Evolutionary conservation across 768 basidiomycete species (phyloP).

Genomic region (Chlorophyllum brunneum): DNA sequence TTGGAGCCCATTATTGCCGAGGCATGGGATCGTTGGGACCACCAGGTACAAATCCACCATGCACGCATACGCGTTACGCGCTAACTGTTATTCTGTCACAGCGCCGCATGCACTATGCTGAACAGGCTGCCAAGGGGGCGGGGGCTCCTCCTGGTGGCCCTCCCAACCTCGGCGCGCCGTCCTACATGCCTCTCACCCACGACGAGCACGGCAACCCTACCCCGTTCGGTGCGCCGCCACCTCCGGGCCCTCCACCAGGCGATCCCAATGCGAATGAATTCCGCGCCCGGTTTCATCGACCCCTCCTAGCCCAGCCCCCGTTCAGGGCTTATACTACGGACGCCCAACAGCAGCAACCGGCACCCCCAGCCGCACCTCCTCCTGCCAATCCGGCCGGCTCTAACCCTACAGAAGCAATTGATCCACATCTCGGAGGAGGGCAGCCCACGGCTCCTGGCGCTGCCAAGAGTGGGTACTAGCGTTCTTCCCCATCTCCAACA

Average conservation of each 20-base stretch:
- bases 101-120: conserved; percentile 41
- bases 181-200: conserved; percentile 25
- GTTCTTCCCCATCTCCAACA: not conserved
- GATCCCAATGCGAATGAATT: conserved; percentile 12
- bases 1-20: conserved; percentile 79
- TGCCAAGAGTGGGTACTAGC: conserved; percentile 11
- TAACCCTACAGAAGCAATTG: conserved; percentile 16
- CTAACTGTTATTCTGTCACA: conserved; percentile 16
- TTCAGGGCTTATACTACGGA: conserved; percentile 11
- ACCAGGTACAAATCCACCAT: conserved; percentile 46
- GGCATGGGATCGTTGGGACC: conserved; percentile 86
- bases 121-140: conserved; percentile 30
- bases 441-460: conserved; percentile 12
- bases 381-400: conserved; percentile 6
- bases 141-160: conserved; percentile 23
- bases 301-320: conserved; percentile 15
- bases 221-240: conserved; percentile 12
- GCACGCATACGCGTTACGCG: conserved; percentile 8
- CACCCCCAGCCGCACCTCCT: conserved; percentile 6
- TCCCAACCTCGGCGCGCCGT: conserved; percentile 22
- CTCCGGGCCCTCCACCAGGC: conserved; percentile 3
- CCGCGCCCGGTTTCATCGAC: conserved; percentile 11
- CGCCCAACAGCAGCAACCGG: conserved; percentile 13
- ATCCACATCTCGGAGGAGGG: conserved; percentile 13
- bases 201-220: conserved; percentile 19